phyloP scores from a whole-genome alignment of 2,329 filamentous ascomycete species.

The Alternaria postmessia region DNA sequence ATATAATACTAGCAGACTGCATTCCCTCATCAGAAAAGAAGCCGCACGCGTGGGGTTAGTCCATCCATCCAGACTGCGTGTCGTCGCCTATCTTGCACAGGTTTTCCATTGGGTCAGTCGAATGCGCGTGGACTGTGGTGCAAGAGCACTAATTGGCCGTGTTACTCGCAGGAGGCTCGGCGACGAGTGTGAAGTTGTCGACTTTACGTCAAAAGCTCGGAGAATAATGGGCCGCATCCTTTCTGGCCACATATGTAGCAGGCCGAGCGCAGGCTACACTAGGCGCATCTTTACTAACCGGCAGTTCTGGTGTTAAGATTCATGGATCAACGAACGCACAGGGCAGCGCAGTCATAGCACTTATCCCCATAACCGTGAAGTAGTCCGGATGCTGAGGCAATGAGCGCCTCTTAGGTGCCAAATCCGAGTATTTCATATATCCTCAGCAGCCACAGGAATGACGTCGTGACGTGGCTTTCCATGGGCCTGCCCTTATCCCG shows the following conservation, averaged over 20 bases:
- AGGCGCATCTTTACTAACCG: background rate
- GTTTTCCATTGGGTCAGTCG: background rate
- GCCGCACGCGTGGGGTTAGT: conserved; percentile 5
- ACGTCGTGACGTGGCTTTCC: conserved; percentile 5
- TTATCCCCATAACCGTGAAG: background rate
- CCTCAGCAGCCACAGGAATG: background rate
- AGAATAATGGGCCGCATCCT: conserved; percentile 2
- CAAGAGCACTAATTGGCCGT: background rate
- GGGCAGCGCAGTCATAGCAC: background rate
- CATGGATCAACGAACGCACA: conserved; percentile 4
- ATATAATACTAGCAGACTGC: background rate
- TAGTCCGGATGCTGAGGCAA: background rate
- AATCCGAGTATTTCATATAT: background rate
- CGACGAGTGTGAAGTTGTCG: background rate
- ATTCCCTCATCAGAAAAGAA: background rate
- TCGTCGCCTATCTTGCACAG: conserved; percentile 4
- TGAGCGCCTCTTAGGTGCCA: background rate
- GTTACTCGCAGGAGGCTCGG: background rate
- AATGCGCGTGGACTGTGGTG: background rate
- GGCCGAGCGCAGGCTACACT: conserved; percentile 3
- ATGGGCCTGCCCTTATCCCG: conserved; percentile 8
- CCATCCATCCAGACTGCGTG: background rate
- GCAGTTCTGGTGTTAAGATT: background rate
- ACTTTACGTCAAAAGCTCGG: background rate
- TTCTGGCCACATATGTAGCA: background rate